Percentiles rank a stretch among this genome's conserved stretches.
phyloP scores from a whole-genome alignment of 2,329 filamentous ascomycete genomes.

The Penicillium thymicola region DNA sequence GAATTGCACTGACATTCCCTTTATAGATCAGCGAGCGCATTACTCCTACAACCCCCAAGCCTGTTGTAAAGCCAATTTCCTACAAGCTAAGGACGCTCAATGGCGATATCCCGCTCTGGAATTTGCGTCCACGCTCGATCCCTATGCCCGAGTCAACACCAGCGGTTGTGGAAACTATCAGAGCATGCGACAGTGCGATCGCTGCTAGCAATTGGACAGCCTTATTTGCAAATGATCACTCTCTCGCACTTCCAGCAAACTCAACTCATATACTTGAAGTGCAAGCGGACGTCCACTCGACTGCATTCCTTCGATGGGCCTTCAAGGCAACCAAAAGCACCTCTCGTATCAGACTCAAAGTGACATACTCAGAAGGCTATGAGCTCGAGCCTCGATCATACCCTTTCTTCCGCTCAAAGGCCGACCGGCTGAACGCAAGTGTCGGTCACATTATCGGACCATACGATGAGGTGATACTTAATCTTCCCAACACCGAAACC shows the following conservation, averaged over 20 bases:
- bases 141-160: conserved; percentile 33
- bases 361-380: conserved; percentile 36
- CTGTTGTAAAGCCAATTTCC: conserved; percentile 13
- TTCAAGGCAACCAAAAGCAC: conserved; percentile 15
- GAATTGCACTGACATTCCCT: not conserved
- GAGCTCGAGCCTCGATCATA: conserved; percentile 34
- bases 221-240: not conserved
- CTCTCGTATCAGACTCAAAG: conserved; percentile 22
- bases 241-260: conserved; percentile 5
- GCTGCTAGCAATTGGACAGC: conserved; percentile 8
- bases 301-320: conserved; percentile 23
- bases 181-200: conserved; percentile 18
- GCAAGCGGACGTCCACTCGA: conserved; percentile 25
- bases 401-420: conserved; percentile 42
- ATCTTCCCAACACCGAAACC: conserved; percentile 13
- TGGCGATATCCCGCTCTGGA: conserved; percentile 43
- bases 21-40: conserved; percentile 26
- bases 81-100: conserved; percentile 37
- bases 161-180: conserved; percentile 20
- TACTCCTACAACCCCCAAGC: not conserved
- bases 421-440: conserved; percentile 34
- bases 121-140: conserved; percentile 37
- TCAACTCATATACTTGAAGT: conserved; percentile 22
- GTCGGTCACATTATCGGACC: conserved; percentile 38
- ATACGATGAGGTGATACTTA: conserved; percentile 33